These are phyloP conservation scores for Suillus americanus DNA, from an alignment of 768 basidiomycete species.

Conservation along the genomic window DNA sequence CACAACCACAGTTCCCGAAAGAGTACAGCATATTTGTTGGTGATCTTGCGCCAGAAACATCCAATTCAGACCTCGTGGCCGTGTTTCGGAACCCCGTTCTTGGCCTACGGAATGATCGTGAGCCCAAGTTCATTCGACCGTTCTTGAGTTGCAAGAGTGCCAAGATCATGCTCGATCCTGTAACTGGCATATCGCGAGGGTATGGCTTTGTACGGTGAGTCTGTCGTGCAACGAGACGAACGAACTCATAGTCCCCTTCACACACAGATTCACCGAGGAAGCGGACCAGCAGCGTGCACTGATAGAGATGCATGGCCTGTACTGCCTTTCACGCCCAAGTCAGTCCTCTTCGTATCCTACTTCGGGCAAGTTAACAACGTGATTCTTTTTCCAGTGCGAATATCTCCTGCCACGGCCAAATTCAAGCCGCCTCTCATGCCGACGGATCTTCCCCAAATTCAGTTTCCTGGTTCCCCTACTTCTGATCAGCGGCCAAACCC, in stretches of 20 bases:
- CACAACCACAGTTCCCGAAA: constrained; percentile 64
- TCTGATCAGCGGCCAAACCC: constrained; percentile 36
- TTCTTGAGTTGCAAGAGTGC: constrained; percentile 94
- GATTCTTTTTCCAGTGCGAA: constrained; percentile 62
- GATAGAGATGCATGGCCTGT: constrained; percentile 89
- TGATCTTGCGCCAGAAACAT: constrained; percentile 89
- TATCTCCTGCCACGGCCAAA: constrained; percentile 87
- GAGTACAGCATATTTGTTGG: constrained; percentile 96
- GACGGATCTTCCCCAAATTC: constrained; percentile 47
- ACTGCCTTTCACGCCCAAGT: constrained; percentile 89
- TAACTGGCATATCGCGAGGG: constrained; percentile 84
- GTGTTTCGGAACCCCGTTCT: constrained; percentile 90
- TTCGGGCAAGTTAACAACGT: constrained; percentile 27
- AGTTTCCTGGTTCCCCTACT: constrained; percentile 35
- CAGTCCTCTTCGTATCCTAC: constrained; percentile 30
- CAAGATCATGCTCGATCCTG: constrained; percentile 92
- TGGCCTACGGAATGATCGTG: constrained; percentile 80
- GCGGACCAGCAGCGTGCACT: constrained; percentile 86
- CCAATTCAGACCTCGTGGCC: constrained; percentile 93
- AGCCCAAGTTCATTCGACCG: constrained; percentile 85
- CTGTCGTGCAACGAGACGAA: neutral
- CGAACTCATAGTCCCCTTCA: neutral
- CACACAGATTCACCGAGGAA: constrained; percentile 80
- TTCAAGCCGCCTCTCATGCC: constrained; percentile 62
- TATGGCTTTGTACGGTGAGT: constrained; percentile 89